Conservation (phyloP, 192 early-diverging fungal genomes). For the Phlyctochytrium planicorne region DNA sequence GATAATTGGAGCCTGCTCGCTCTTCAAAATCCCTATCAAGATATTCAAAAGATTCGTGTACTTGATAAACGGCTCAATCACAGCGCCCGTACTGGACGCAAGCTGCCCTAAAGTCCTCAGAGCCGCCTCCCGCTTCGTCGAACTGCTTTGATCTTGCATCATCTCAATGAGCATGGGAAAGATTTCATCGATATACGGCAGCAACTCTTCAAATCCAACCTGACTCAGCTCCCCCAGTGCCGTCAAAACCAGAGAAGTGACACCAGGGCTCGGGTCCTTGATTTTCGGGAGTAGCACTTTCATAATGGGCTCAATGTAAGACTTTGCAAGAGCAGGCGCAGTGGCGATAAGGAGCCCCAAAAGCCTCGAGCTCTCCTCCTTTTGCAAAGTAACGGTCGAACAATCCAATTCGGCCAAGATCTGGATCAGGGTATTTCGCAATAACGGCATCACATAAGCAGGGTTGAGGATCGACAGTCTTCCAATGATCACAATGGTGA, state of each 20-base stretch:
- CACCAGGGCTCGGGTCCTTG: constrained; percentile 68
- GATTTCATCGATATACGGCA: constrained; percentile 76
- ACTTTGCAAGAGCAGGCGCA: constrained; percentile 78
- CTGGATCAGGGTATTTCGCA: constrained; percentile 82
- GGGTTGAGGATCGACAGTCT: constrained; percentile 84
- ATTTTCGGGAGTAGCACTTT: constrained; percentile 77
- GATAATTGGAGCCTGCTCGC: constrained; percentile 71
- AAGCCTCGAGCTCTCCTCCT: constrained; percentile 81
- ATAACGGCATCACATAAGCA: constrained; percentile 86
- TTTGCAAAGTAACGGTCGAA: constrained; percentile 71
- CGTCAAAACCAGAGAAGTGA: constrained; percentile 75
- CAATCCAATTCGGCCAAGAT: constrained; percentile 90
- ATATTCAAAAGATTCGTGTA: constrained; percentile 82
- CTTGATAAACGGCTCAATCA: constrained; percentile 84
- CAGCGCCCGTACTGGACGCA: constrained; percentile 79
- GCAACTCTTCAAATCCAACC: constrained; percentile 79
- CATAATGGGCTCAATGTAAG: constrained; percentile 87
- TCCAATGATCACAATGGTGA: constrained; percentile 82
- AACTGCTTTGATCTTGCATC: constrained; percentile 81
- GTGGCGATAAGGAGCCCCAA: constrained; percentile 74
- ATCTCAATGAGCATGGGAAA: constrained; percentile 86
- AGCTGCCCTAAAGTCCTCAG: constrained; percentile 83
- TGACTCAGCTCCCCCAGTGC: constrained; percentile 79
- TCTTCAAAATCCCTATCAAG: constrained; percentile 77
- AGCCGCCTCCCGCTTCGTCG: constrained; percentile 82